phyloP scores from a whole-genome alignment of 257 asterid species.

The Ajuga chamaepitys region DNA sequence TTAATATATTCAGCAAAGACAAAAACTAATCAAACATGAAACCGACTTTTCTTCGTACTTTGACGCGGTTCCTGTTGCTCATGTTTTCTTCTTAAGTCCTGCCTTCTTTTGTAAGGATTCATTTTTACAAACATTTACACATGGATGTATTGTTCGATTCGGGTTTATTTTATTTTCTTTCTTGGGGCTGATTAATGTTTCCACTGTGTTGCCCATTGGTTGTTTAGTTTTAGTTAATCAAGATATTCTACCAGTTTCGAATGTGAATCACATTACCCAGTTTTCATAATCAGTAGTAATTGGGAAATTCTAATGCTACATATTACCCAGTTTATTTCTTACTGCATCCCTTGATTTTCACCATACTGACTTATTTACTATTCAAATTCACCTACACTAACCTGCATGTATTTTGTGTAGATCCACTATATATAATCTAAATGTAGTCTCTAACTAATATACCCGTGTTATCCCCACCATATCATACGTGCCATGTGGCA shows the following conservation, averaged over 20 bases:
- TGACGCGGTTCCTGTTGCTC: conserved; percentile 12
- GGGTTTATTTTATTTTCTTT: neutral
- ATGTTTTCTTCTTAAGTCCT: too few species aligned
- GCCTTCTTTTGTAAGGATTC: conserved; percentile 12
- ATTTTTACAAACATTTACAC: conserved; percentile 1
- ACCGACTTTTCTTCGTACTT: conserved; percentile 21
- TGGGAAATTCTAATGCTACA: too few species aligned
- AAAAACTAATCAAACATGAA: neutral
- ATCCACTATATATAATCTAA: too few species aligned
- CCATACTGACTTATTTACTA: too few species aligned
- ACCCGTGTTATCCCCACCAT: too few species aligned
- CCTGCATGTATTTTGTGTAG: too few species aligned
- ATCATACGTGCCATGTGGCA: too few species aligned
- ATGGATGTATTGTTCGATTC: neutral
- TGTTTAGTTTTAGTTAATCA: conserved; percentile 9
- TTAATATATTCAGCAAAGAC: neutral
- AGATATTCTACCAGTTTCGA: conserved; percentile 14
- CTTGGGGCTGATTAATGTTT: conserved; percentile 17
- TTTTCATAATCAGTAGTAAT: neutral
- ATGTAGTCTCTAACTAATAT: too few species aligned
- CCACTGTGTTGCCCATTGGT: neutral
- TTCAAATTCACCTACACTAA: too few species aligned
- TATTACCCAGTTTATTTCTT: too few species aligned
- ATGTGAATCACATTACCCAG: conserved; percentile 6
- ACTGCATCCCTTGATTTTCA: too few species aligned